phyloP scores from a whole-genome alignment of 768 basidiomycete species.

The Cystofilobasidium capitatum region DNA sequence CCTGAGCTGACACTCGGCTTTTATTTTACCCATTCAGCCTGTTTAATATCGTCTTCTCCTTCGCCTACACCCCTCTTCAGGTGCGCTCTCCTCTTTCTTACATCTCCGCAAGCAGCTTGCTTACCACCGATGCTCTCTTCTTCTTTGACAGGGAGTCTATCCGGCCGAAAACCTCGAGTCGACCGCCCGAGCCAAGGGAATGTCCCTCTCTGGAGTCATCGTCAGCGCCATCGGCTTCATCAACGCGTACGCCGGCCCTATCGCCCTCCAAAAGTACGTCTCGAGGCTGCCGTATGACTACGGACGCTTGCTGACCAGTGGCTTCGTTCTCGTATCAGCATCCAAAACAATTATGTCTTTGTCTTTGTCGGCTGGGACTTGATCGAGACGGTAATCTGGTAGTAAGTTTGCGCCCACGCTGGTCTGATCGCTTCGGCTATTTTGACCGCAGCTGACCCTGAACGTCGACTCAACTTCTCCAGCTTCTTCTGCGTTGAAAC shows the following conservation, averaged over 20 bases:
- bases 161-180: constrained; percentile 50
- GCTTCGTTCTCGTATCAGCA: no score
- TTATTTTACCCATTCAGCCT: not conserved
- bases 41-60: constrained; percentile 41
- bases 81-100: constrained; percentile 37
- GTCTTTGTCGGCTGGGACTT: constrained; percentile 28
- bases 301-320: no score
- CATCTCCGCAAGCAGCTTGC: no score
- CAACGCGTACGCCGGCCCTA: constrained; percentile 49
- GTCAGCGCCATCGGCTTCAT: constrained; percentile 36
- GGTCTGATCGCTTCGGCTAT: not conserved
- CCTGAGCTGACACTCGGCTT: not conserved
- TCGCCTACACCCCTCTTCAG: constrained; percentile 55
- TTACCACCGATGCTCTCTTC: not conserved
- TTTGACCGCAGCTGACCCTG: not conserved
- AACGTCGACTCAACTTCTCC: not conserved
- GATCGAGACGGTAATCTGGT: constrained; percentile 9
- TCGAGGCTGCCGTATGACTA: no score
- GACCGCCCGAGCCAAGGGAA: constrained; percentile 54
- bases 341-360: constrained; percentile 38
- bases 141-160: constrained; percentile 40
- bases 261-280: constrained; percentile 39
- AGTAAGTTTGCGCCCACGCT: not conserved
- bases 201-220: constrained; percentile 47
- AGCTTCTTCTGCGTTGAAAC: not conserved